These are phyloP conservation scores for Aureobasidium sp. DNA, from an alignment of 2,329 filamentous ascomycete genomes.

Conservation along the genomic window DNA sequence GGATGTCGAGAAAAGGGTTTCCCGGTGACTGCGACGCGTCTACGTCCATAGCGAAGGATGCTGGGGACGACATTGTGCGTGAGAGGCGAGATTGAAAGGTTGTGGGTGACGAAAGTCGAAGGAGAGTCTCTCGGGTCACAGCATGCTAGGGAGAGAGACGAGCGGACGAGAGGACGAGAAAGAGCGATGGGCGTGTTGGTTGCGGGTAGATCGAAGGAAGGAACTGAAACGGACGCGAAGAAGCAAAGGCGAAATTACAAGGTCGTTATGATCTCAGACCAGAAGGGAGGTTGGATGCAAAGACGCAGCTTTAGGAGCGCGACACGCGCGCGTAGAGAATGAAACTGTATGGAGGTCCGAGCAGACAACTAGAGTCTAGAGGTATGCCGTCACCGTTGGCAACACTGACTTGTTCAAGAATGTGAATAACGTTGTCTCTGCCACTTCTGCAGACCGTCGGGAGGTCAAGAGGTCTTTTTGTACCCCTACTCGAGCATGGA, in stretches of 20 bases:
- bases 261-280: conserved; percentile 3
- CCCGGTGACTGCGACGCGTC: conserved; percentile 16
- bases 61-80: conserved; percentile 19
- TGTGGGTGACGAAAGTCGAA: conserved; percentile 1
- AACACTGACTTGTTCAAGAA: not conserved
- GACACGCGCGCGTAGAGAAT: not conserved
- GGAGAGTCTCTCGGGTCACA: conserved; percentile 1
- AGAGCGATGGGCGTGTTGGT: not conserved
- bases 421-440: not conserved
- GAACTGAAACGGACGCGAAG: conserved; percentile 1
- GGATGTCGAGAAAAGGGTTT: conserved; percentile 28
- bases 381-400: conserved; percentile 4
- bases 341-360: not conserved
- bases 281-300: conserved; percentile 6
- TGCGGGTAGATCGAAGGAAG: not conserved
- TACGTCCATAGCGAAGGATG: conserved; percentile 15
- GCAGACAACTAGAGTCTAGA: not conserved
- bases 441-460: not conserved
- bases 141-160: conserved; percentile 4
- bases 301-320: not conserved
- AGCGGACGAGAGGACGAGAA: not conserved
- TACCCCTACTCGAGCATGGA: not conserved
- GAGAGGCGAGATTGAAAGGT: not conserved
- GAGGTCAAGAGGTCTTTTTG: not conserved
- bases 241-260: conserved; percentile 11